phyloP scores from a whole-genome alignment of 306 rosid genomes.

The Comarum palustre region DNA sequence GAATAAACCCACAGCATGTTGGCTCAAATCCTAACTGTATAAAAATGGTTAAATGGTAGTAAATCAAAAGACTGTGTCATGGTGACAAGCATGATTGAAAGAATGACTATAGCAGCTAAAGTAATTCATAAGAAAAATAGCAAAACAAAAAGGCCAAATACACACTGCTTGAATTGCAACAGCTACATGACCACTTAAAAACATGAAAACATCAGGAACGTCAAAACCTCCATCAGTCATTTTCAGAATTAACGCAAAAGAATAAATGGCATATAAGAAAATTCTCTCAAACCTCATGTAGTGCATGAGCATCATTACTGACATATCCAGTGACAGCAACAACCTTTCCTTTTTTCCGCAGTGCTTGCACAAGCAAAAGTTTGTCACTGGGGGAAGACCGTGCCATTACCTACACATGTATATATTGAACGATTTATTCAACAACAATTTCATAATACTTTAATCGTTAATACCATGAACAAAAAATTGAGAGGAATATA shows the following conservation, averaged over 20 bases:
- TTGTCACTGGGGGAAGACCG: constrained; percentile 87
- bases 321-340: constrained; percentile 96
- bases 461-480: background rate
- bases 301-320: constrained; percentile 90
- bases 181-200: background rate
- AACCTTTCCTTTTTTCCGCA: constrained; percentile 61
- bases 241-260: background rate
- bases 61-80: background rate
- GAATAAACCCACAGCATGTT: background rate
- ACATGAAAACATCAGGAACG: background rate
- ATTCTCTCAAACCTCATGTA: constrained; percentile 60
- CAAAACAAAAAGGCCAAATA: background rate
- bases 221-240: background rate
- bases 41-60: background rate
- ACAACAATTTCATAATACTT: constrained; percentile 19
- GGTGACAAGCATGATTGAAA: background rate
- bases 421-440: background rate
- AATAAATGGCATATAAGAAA: background rate
- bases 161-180: background rate
- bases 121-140: background rate
- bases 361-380: constrained; percentile 81
- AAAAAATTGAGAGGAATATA: background rate
- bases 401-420: constrained; percentile 68
- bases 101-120: background rate
- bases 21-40: background rate